Conservation (phyloP, 2,329 filamentous ascomycete species). For the Drechslerella stenobrocha region DNA sequence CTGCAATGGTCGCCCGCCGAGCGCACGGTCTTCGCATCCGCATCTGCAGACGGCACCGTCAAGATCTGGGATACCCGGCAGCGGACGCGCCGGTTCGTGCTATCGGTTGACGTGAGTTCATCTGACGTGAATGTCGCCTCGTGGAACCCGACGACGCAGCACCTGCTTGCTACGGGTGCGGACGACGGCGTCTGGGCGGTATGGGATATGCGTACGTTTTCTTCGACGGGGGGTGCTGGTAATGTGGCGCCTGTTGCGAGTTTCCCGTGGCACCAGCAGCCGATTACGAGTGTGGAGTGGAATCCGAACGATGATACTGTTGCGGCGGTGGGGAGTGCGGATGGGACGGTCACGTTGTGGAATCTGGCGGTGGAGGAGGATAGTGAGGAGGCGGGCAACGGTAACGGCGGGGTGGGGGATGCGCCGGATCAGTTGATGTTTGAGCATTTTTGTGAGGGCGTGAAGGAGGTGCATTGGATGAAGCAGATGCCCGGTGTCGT, state of each 20-base stretch:
- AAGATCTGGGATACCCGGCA: constrained; percentile 94
- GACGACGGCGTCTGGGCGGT: constrained; percentile 94
- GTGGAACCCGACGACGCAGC: constrained; percentile 85
- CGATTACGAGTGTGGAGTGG: constrained; percentile 95
- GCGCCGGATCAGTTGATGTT: constrained; percentile 94
- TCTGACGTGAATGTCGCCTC: constrained; percentile 95
- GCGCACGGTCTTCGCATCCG: constrained; percentile 89
- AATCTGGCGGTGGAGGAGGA: constrained; percentile 95
- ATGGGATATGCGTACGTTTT: constrained; percentile 75
- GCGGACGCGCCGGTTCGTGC: constrained; percentile 83
- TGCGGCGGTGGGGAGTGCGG: constrained; percentile 84
- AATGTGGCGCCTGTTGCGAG: constrained; percentile 79
- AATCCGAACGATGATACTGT: constrained; percentile 97
- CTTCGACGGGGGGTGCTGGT: constrained; percentile 35
- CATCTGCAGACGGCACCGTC: constrained; percentile 88
- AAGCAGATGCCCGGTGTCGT: constrained; percentile 88
- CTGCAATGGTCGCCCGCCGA: constrained; percentile 96
- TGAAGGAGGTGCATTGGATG: constrained; percentile 97
- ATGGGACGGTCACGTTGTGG: constrained; percentile 94
- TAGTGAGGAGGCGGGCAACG: constrained; percentile 83
- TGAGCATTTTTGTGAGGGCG: constrained; percentile 91
- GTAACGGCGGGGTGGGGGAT: constrained; percentile 77
- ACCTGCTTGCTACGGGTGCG: constrained; percentile 87
- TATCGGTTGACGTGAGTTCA: constrained; percentile 79
- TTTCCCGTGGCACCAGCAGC: constrained; percentile 94